Evolutionary conservation across 1,284 basidiomycete species (phyloP), one percentile per base, ranked within the genome.

Genomic region (Chondrostereum purpureum): DNA sequence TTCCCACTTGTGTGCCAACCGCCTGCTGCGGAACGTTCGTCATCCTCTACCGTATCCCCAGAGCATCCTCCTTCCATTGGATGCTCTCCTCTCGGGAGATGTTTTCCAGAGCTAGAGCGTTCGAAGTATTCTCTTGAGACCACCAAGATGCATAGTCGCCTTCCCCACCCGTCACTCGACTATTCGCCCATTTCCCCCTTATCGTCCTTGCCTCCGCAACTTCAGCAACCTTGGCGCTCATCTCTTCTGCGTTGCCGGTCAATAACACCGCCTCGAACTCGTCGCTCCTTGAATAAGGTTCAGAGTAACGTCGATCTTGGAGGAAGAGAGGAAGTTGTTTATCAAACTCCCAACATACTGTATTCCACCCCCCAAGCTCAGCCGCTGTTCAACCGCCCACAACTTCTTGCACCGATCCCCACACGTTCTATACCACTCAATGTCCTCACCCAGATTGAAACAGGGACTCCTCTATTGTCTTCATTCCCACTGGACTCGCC

Each of bases 401-500:
- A 66, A n/a, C 16, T 13, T 20, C 34, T 42, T 16, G 46, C 53
- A 37, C 53, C 53, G 34, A 48, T 66, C 35, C 63, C 65, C 44
- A 65, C 66, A 0, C 69, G 73, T 3, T 71, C 68, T 2, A 61
- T 59, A 23, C 50, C 58, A 27, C 76, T n/a, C n/a, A n/a, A n/a
- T n/a, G n/a, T n/a, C n/a, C n/a, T n/a, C n/a, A n/a, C n/a, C n/a
- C n/a, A n/a, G n/a, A n/a, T n/a, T n/a, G n/a, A n/a, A n/a, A n/a
- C n/a, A n/a, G n/a, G n/a, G n/a, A n/a, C n/a, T n/a, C n/a, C 72
- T n/a, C 68, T 86, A 27, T 68, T 88, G 11, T 85, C 84, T 2
- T 77, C 83, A 3, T 87, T 85, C 67, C 60, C 88, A 48, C 80
- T 83, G 56, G 80, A 86, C 49, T 82, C 80, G 12, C 71, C 81